Percentiles rank a stretch among this genome's conserved stretches.
These are phyloP conservation scores for Inosperma sp. DNA, from an alignment of 768 basidiomycete genomes.

Conservation along the genomic window DNA sequence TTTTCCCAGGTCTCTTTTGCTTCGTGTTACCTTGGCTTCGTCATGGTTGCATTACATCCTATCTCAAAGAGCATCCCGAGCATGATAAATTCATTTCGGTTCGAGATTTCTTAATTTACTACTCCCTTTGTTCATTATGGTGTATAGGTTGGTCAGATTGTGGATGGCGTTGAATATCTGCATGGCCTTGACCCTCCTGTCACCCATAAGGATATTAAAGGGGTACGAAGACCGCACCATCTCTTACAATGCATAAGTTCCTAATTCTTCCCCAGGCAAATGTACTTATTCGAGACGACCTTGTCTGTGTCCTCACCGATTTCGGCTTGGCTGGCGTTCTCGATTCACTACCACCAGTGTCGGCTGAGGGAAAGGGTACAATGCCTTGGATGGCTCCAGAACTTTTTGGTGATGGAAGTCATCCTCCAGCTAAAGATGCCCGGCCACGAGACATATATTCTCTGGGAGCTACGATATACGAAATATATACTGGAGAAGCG, in stretches of 20 bases:
- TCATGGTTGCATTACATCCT: conserved; percentile 20
- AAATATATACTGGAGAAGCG: conserved; percentile 12
- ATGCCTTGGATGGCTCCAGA: conserved; percentile 21
- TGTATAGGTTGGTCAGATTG: conserved; percentile 27
- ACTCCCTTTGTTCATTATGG: not conserved
- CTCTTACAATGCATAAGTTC: not conserved
- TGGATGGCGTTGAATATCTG: conserved; percentile 34
- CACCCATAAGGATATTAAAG: conserved; percentile 40
- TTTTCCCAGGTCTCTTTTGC: conserved; percentile 15
- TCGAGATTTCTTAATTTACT: not conserved
- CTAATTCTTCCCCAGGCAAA: conserved; percentile 12
- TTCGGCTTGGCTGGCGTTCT: conserved; percentile 21
- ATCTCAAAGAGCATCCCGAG: conserved; percentile 22
- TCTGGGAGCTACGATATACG: conserved; percentile 19
- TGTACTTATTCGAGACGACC: conserved; percentile 17
- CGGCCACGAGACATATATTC: conserved; percentile 21
- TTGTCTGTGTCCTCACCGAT: conserved; percentile 20
- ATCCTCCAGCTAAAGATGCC: conserved; percentile 3
- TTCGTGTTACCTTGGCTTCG: conserved; percentile 24
- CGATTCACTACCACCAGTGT: conserved; percentile 13
- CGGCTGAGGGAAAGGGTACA: conserved; percentile 14
- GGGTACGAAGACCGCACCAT: conserved; percentile 23
- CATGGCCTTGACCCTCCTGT: conserved; percentile 37
- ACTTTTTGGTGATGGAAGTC: conserved; percentile 9
- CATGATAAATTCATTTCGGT: conserved; percentile 24